Percentiles rank a stretch among this genome's conserved stretches.
Evolutionary conservation across 2,329 filamentous ascomycete species (phyloP).

Genomic region (Hypoxylon sp.): DNA sequence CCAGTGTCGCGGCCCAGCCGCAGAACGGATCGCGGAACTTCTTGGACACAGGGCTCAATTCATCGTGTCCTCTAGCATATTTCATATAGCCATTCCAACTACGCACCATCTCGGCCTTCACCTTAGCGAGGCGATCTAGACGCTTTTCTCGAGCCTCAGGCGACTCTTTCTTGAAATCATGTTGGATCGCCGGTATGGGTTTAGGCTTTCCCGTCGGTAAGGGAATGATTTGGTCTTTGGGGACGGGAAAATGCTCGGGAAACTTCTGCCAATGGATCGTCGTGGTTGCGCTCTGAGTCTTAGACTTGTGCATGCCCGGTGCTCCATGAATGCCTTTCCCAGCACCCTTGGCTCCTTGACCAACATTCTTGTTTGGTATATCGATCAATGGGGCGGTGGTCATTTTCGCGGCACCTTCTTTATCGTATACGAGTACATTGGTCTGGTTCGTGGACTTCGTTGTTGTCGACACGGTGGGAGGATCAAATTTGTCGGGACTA

Average conservation of each 20-base stretch:
- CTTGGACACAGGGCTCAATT: slow-evolving; percentile 80
- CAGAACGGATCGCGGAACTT: slow-evolving; percentile 84
- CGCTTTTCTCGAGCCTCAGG: slow-evolving; percentile 71
- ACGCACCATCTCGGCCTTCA: slow-evolving; percentile 81
- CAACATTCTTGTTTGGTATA: slow-evolving; percentile 51
- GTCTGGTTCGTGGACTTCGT: slow-evolving; percentile 33
- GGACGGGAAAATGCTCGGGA: slow-evolving; percentile 82
- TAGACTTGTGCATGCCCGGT: slow-evolving; percentile 39
- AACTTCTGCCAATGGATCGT: slow-evolving; percentile 79
- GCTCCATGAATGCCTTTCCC: slow-evolving; percentile 39
- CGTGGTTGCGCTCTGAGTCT: slow-evolving; percentile 43
- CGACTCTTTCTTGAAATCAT: slow-evolving; percentile 76
- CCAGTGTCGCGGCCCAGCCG: slow-evolving; percentile 77
- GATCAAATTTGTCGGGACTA: slow-evolving; percentile 30
- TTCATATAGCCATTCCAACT: slow-evolving; percentile 87
- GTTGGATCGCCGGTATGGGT: slow-evolving; percentile 81
- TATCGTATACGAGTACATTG: slow-evolving; percentile 46
- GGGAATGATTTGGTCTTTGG: slow-evolving; percentile 76
- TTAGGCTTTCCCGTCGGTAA: slow-evolving; percentile 80
- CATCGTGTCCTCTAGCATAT: slow-evolving; percentile 87
- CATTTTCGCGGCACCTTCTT: slow-evolving; percentile 45
- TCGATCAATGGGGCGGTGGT: slow-evolving; percentile 46
- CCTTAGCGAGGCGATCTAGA: slow-evolving; percentile 71
- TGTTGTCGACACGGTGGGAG: slow-evolving; percentile 33
- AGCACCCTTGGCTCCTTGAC: slow-evolving; percentile 47